Evolutionary conservation across 768 basidiomycete genomes (phyloP).

Genomic region (Leccinellum luteum): DNA sequence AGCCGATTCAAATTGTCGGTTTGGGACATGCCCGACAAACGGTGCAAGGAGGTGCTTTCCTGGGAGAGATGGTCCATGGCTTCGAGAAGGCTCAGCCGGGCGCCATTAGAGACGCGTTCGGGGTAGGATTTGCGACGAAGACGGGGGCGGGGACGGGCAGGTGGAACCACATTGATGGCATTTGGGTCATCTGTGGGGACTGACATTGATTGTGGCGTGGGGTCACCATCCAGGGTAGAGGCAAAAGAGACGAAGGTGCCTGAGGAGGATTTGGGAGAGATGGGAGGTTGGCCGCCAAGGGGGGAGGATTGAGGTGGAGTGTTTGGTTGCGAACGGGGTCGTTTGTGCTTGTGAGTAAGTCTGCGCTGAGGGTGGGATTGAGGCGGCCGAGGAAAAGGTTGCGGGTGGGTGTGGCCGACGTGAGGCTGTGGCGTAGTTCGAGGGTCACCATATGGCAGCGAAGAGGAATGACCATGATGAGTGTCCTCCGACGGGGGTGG

Average conservation of each 20-base stretch:
- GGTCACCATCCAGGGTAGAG: conserved; percentile 20
- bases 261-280: conserved; percentile 29
- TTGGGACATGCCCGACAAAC: conserved; percentile 7
- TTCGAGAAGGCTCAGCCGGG: conserved; percentile 27
- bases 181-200: background rate
- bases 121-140: conserved; percentile 23
- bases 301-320: conserved; percentile 17
- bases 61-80: conserved; percentile 27
- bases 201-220: background rate
- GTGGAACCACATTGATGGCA: background rate
- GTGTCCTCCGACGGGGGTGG: conserved; percentile 8
- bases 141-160: conserved; percentile 16
- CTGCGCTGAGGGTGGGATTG: background rate
- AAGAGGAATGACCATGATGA: background rate
- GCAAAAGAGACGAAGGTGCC: conserved; percentile 25
- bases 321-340: conserved; percentile 17
- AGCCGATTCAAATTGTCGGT: conserved; percentile 16
- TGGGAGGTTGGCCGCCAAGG: conserved; percentile 6
- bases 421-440: conserved; percentile 7
- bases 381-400: conserved; percentile 8
- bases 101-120: conserved; percentile 20
- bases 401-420: background rate
- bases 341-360: conserved; percentile 9
- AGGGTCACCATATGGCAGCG: background rate
- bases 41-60: conserved; percentile 3